phyloP scores from a whole-genome alignment of 225 moss, liverwort and hornwort genomes.

The Marchantia polymorpha region DNA sequence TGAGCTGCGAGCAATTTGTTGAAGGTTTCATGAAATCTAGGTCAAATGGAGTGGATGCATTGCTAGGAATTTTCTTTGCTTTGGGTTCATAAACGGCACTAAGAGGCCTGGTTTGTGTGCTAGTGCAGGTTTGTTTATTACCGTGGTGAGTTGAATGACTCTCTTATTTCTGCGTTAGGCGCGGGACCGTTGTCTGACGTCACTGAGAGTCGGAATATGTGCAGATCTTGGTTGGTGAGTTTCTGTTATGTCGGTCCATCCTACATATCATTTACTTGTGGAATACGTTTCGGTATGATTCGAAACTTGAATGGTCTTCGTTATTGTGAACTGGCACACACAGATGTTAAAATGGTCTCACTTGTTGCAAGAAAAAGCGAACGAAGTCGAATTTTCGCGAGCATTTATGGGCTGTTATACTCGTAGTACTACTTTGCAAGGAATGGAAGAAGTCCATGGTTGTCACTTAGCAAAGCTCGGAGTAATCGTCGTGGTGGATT shows the following conservation, averaged over 20 bases:
- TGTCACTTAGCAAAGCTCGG: too few relatives aligned
- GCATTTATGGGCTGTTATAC: too few relatives aligned
- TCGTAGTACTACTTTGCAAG: too few relatives aligned
- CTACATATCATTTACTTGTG: neutral
- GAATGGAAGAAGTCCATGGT: too few relatives aligned
- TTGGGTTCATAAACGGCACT: neutral
- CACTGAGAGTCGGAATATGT: constrained; percentile 87
- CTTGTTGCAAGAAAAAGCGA: too few relatives aligned
- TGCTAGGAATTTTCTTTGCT: constrained; percentile 4
- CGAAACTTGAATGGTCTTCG: too few relatives aligned
- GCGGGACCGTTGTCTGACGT: constrained; percentile 91
- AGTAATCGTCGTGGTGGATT: too few relatives aligned
- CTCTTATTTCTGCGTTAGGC: constrained; percentile 74
- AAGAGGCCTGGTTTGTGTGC: constrained; percentile 6
- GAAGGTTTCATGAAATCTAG: neutral
- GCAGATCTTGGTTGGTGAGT: constrained; percentile 83
- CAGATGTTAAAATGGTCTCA: too few relatives aligned
- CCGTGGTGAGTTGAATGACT: constrained; percentile 84
- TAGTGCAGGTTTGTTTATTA: constrained; percentile 73
- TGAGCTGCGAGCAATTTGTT: neutral
- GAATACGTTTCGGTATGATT: too few relatives aligned
- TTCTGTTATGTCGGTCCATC: neutral
- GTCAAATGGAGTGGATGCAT: neutral
- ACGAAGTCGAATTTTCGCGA: too few relatives aligned
- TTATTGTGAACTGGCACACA: too few relatives aligned